phyloP scores from a whole-genome alignment of 495 filamentous ascomycete species.

The Pseudomonodictys pantanalensis region DNA sequence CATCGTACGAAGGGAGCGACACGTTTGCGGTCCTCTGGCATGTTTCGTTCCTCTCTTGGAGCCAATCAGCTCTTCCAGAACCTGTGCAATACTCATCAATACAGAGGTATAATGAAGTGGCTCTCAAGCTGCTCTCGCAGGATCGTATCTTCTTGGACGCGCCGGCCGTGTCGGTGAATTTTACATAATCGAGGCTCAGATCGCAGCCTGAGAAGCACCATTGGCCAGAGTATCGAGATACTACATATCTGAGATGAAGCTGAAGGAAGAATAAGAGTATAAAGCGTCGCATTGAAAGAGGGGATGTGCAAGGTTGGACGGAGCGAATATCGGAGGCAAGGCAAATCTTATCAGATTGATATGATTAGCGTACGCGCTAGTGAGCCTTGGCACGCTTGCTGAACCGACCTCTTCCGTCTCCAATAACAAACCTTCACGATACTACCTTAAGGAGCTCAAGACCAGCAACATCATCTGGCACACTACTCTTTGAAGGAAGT shows the following conservation, averaged over 20 bases:
- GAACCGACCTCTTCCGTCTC: no score
- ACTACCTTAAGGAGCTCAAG: no score
- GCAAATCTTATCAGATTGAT: conserved; percentile 19
- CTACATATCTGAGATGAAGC: not conserved
- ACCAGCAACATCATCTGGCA: no score
- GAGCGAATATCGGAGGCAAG: conserved; percentile 5
- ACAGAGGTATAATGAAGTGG: conserved; percentile 15
- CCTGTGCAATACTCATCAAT: conserved; percentile 6
- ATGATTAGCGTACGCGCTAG: no score
- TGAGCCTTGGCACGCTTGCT: no score
- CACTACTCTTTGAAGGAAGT: no score
- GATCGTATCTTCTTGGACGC: not conserved
- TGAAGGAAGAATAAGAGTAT: not conserved
- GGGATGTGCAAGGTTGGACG: conserved; percentile 2
- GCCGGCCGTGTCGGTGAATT: conserved; percentile 9
- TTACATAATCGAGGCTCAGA: conserved; percentile 12
- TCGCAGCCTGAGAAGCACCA: conserved; percentile 19
- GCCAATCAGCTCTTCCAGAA: conserved; percentile 1
- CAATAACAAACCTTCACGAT: not conserved
- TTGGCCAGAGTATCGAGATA: not conserved
- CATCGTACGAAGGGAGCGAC: conserved; percentile 9
- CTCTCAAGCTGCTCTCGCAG: conserved; percentile 8
- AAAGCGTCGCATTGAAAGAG: not conserved
- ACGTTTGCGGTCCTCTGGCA: not conserved
- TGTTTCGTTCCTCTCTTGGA: not conserved